Percentiles rank a stretch among this genome's conserved stretches.
These are phyloP conservation scores for Mortierella sp. DNA, from an alignment of 371 early-diverging fungal species.

Conservation along the genomic window DNA sequence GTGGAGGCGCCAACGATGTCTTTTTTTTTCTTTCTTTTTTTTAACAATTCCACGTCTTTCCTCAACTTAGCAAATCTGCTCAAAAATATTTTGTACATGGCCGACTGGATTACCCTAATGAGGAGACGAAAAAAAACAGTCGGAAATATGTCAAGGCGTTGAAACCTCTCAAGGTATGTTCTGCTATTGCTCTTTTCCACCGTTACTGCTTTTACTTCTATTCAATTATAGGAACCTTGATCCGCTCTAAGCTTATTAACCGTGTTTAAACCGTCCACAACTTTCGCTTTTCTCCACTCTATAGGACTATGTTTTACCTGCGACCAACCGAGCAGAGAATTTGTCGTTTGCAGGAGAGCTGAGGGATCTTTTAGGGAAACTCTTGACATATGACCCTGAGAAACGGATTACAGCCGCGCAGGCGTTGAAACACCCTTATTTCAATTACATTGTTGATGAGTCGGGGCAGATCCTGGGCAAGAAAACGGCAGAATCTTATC, in stretches of 20 bases:
- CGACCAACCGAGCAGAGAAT: constrained; percentile 28
- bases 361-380: constrained; percentile 69
- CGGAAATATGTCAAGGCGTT: constrained; percentile 77
- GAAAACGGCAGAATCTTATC: constrained; percentile 11
- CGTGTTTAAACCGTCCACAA: too few relatives aligned
- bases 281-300: neutral
- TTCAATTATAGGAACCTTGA: neutral
- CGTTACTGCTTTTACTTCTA: neutral
- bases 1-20: neutral
- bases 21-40: neutral
- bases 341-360: constrained; percentile 37
- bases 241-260: neutral
- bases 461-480: constrained; percentile 32
- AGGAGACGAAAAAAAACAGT: constrained; percentile 72
- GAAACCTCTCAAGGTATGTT: constrained; percentile 68
- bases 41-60: constrained; percentile 1
- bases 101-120: constrained; percentile 75
- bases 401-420: constrained; percentile 74
- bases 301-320: constrained; percentile 41
- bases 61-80: constrained; percentile 55
- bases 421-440: constrained; percentile 77
- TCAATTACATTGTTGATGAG: constrained; percentile 46
- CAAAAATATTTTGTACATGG: constrained; percentile 73
- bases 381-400: constrained; percentile 76
- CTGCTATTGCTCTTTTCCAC: neutral